phyloP scores from a whole-genome alignment of 768 basidiomycete species.

The Chalciporus pseudorubinellus region DNA sequence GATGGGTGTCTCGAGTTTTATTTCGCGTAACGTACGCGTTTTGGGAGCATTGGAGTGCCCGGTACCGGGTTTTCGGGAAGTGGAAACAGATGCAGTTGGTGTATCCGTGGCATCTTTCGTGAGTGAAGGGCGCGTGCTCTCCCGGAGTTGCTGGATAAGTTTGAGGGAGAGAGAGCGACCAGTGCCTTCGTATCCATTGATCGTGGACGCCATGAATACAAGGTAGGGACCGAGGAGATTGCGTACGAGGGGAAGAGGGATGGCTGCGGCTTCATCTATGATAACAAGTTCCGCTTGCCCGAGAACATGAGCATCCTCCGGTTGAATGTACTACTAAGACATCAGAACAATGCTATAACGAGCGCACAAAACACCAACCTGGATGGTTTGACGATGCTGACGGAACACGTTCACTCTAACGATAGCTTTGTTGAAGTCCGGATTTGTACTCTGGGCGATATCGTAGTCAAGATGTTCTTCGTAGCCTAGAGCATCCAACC shows the following conservation, averaged over 20 bases:
- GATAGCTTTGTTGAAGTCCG: conserved; percentile 92
- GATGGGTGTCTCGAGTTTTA: conserved; percentile 93
- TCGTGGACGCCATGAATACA: conserved; percentile 98
- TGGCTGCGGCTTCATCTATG: conserved; percentile 98
- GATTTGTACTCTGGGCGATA: conserved; percentile 90
- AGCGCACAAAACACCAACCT: conserved; percentile 49
- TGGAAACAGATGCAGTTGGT: conserved; percentile 33
- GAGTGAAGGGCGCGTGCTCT: conserved; percentile 79
- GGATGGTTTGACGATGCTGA: conserved; percentile 93
- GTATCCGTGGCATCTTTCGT: conserved; percentile 54
- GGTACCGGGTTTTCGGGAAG: conserved; percentile 48
- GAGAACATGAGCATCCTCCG: conserved; percentile 95
- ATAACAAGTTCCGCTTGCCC: conserved; percentile 97
- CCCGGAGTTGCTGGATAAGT: conserved; percentile 94
- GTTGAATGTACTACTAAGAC: conserved; percentile 86
- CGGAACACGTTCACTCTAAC: conserved; percentile 94
- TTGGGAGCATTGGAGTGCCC: conserved; percentile 61
- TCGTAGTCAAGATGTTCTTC: conserved; percentile 99
- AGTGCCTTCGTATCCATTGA: conserved; percentile 99
- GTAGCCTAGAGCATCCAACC: conserved; percentile 89
- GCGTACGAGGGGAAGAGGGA: conserved; percentile 92
- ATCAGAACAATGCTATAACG: conserved; percentile 3
- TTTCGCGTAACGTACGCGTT: conserved; percentile 76
- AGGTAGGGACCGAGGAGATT: conserved; percentile 95
- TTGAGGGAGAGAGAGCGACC: conserved; percentile 98